These are phyloP conservation scores for Pilaira anomala DNA, from an alignment of 192 early-diverging fungal species.

Conservation along the genomic window DNA sequence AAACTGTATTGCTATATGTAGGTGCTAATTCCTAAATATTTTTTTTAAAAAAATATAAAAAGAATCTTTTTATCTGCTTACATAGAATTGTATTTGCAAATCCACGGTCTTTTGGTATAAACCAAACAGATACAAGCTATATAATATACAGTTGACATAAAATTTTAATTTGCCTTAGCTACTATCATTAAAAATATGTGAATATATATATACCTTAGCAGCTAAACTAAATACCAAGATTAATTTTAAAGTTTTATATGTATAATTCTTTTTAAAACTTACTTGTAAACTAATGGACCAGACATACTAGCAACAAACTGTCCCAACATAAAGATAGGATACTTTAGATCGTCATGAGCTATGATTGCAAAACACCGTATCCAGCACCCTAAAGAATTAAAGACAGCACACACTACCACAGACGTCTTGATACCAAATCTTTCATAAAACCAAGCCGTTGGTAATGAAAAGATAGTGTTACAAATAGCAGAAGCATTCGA, in stretches of 20 bases:
- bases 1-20: slow-evolving; percentile 17
- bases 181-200: too few species aligned
- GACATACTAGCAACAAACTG: slow-evolving; percentile 16
- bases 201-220: too few species aligned
- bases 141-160: not conserved
- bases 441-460: slow-evolving; percentile 33
- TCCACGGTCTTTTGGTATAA: slow-evolving; percentile 20
- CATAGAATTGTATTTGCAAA: slow-evolving; percentile 28
- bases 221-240: slow-evolving; percentile 20
- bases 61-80: not conserved
- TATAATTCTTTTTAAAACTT: not conserved
- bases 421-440: slow-evolving; percentile 26
- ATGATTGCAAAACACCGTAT: slow-evolving; percentile 21
- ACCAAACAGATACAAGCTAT: slow-evolving; percentile 33
- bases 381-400: slow-evolving; percentile 29
- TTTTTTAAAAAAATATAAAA: not conserved
- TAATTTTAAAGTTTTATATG: too few species aligned
- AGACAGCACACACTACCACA: slow-evolving; percentile 7
- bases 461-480: slow-evolving; percentile 16
- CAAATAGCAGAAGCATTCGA: slow-evolving; percentile 23
- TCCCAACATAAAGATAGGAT: slow-evolving; percentile 15
- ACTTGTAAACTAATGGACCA: slow-evolving; percentile 20
- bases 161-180: too few species aligned
- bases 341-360: slow-evolving; percentile 14
- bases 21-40: not conserved